Evolutionary conservation across 2,329 filamentous ascomycete genomes (phyloP), one percentile per base, ranked within the genome.

Genomic region (Arthrinium phaeospermum): DNA sequence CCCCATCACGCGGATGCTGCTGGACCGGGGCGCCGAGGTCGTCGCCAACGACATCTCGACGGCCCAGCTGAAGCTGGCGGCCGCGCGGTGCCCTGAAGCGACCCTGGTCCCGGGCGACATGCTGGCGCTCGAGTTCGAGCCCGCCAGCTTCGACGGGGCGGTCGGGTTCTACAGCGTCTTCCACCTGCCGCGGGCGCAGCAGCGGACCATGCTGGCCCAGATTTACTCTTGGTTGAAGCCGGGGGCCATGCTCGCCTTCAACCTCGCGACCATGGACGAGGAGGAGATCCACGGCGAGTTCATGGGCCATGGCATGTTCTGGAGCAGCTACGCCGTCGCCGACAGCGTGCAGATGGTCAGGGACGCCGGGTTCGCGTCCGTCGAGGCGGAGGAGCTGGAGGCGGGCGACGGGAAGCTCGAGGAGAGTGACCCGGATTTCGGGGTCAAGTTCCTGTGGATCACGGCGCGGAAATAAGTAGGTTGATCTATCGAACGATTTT

Each of bases 81-180:
- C 71, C 34, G 37, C 24, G 7, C 75, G 77, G 7, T 72, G 82
- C 13, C 47, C 64, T 5, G 27, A 68, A 44, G 44, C 64, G 45
- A 69, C 74, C 37, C 81, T 83, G 68, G 68, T 78, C 27, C 75
- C 81, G 70, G 80, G 81, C 68, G 84, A 86, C 77, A 85, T 85
- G 82, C 80, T 78, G 73, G 72, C 73, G 1, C 79, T 85, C 6
- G 70, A 75, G 2, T 84, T 84, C 69, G 47, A 75, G 0, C 72
- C 74, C 0, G 77, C 64, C 0, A 80, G 80, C 0, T 82, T 90
- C 71, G 84, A 89, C 72, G 87, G 84, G 5, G 83, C 89, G 1
- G 75, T 87, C 0, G 88, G 80, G 0, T 85, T 90, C 75, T 90
- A 89, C 78, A 88, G 85, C 46, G 77, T 91, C 70, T 85, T 89